These are phyloP conservation scores for Hirsutella thompsonii DNA, from an alignment of 2,329 filamentous ascomycete genomes.

Conservation along the genomic window DNA sequence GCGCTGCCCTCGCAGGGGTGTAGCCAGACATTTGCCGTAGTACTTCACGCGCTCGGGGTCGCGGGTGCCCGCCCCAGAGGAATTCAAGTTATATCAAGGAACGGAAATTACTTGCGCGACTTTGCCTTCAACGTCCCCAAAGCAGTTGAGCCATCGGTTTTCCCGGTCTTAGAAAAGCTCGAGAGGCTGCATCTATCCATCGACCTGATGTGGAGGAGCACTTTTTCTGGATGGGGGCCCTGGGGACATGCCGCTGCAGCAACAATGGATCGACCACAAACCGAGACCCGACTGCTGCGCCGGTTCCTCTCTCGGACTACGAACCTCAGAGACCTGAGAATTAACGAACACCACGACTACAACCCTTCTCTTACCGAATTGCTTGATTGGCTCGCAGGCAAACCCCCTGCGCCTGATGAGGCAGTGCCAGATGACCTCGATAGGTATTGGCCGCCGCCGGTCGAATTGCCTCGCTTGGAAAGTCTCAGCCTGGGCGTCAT, in stretches of 20 bases:
- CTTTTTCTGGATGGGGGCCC: background rate
- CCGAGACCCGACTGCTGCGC: constrained; percentile 8
- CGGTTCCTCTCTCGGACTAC: constrained; percentile 12
- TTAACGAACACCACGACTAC: constrained; percentile 6
- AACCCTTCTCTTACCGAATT: background rate
- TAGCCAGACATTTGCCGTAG: constrained; percentile 23
- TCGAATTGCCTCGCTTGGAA: constrained; percentile 21
- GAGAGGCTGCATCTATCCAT: constrained; percentile 26
- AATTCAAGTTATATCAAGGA: constrained; percentile 34
- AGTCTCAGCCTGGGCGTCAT: constrained; percentile 31
- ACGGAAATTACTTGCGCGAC: constrained; percentile 19
- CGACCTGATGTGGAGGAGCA: constrained; percentile 8
- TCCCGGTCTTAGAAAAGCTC: constrained; percentile 29
- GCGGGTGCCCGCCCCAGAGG: constrained; percentile 22
- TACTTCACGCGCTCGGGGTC: constrained; percentile 29
- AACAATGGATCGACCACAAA: background rate
- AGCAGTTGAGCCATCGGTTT: constrained; percentile 21
- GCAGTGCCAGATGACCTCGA: background rate
- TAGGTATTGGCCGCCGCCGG: constrained; percentile 8
- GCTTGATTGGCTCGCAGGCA: constrained; percentile 6
- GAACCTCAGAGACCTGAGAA: constrained; percentile 33
- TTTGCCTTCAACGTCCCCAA: constrained; percentile 32
- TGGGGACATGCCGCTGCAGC: background rate
- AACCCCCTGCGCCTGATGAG: background rate
- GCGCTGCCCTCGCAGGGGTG: constrained; percentile 9